Evolutionary conservation across 2,329 filamentous ascomycete species (phyloP).

Genomic region (Gremmenia infestans): DNA sequence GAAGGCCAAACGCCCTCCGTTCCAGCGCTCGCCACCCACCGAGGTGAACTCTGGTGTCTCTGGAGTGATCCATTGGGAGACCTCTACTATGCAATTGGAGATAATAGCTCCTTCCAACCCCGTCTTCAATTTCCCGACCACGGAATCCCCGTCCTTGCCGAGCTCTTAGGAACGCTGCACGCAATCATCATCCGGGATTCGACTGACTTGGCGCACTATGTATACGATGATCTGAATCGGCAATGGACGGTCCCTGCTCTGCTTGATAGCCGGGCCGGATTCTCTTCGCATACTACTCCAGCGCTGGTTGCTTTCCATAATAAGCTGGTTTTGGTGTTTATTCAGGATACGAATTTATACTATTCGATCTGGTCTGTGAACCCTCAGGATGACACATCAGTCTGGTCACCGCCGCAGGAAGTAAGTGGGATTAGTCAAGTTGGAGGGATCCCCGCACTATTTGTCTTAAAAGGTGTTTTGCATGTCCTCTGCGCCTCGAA

Average conservation of each 20-base stretch:
- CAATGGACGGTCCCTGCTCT: constrained; percentile 25
- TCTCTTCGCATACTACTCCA: constrained; percentile 26
- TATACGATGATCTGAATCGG: constrained; percentile 31
- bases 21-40: constrained; percentile 33
- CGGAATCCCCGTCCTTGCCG: constrained; percentile 32
- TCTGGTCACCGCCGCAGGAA: constrained; percentile 20
- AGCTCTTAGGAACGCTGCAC: constrained; percentile 33
- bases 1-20: constrained; percentile 30
- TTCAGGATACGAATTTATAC: constrained; percentile 27
- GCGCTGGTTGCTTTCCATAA: constrained; percentile 34
- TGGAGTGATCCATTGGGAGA: constrained; percentile 30
- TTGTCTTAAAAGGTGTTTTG: constrained; percentile 30
- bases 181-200: constrained; percentile 28
- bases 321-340: constrained; percentile 32
- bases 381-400: constrained; percentile 13
- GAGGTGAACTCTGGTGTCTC: constrained; percentile 34
- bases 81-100: constrained; percentile 32
- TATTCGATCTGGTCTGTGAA: constrained; percentile 27
- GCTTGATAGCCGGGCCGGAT: constrained; percentile 21
- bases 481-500: constrained; percentile 31
- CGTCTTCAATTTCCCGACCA: constrained; percentile 28
- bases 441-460: constrained; percentile 30
- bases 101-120: constrained; percentile 26
- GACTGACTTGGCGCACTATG: constrained; percentile 30
- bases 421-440: constrained; percentile 26